phyloP scores from a whole-genome alignment of 225 moss, liverwort and hornwort genomes.

The Marchantia polymorpha region DNA sequence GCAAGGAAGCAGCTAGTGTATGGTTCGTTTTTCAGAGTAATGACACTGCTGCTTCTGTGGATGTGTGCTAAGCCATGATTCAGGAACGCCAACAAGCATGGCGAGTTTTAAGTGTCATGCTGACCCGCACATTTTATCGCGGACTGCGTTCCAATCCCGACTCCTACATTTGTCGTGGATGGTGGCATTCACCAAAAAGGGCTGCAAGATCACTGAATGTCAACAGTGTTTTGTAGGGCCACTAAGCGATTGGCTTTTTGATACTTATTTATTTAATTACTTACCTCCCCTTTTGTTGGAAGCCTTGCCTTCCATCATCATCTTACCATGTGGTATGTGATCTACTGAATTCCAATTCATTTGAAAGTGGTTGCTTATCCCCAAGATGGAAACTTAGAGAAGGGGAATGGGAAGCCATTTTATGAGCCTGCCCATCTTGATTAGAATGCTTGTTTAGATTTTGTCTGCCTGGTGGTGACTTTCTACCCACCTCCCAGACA shows the following conservation, averaged over 20 bases:
- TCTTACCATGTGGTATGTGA: slow-evolving; percentile 17
- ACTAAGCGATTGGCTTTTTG: slow-evolving; percentile 22
- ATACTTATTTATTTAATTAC: slow-evolving; percentile 18
- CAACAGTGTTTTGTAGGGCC: slow-evolving; percentile 20
- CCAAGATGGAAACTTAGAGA: slow-evolving; percentile 12
- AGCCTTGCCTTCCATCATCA: slow-evolving; percentile 16
- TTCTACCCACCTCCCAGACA: slow-evolving; percentile 11
- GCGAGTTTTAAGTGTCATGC: slow-evolving; percentile 82
- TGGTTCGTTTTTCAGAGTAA: slow-evolving; percentile 4
- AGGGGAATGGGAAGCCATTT: slow-evolving; percentile 11
- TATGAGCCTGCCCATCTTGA: slow-evolving; percentile 15
- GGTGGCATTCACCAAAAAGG: slow-evolving; percentile 50
- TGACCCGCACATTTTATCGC: slow-evolving; percentile 92
- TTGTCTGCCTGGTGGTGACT: slow-evolving; percentile 11
- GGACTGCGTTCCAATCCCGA: slow-evolving; percentile 59
- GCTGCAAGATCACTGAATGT: slow-evolving; percentile 15
- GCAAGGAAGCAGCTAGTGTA: slow-evolving; percentile 23
- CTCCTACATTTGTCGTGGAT: slow-evolving; percentile 30
- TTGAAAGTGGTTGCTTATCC: slow-evolving; percentile 21
- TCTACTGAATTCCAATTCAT: slow-evolving; percentile 12
- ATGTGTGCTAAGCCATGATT: slow-evolving; percentile 31
- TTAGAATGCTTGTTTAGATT: slow-evolving; percentile 13
- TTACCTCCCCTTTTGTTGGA: slow-evolving; percentile 6
- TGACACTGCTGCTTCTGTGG: slow-evolving; percentile 21
- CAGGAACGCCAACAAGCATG: slow-evolving; percentile 49